Base-by-base conservation (phyloP, 495 filamentous ascomycete species). In the Penicillium cinerascens region DNA sequence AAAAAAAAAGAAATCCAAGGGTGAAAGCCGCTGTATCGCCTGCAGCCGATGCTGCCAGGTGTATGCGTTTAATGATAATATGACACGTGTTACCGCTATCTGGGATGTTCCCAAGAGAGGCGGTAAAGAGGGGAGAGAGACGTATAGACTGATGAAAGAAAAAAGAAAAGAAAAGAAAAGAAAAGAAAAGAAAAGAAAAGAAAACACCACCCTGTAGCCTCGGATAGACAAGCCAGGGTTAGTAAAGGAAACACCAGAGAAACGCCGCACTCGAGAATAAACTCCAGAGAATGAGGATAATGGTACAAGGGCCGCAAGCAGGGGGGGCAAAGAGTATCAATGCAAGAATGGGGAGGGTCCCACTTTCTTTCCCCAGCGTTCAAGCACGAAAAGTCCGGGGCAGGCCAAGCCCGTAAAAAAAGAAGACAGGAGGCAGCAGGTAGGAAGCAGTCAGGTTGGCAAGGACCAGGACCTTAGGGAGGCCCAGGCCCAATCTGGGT, bases 11-110 rank as follows among this genome's bases (percentile, higher is more conserved):
- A 20, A 44, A 38, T 55, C 18, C 35, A 42, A 47, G 17, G 49
- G 36, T 39, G 17, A 48, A 53, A 35, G 27, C 29, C 44, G 48
- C 6, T 26, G 38, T 35, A 36, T 37, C 35, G 35, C 48, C 54
- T 57, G 54, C 49, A 57, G 48, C 29, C 29, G n/a, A 42, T 22
- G 37, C 59, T 54, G 59, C 59, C 22, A 50, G 54, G 54, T 22
- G 20, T 23, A 39, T 27, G 39, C 25, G 44, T 36, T n/a, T 33
- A 35, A 57, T 33, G 51, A 33, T 52, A 55, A 47, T 60, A 42
- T 55, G 57, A 60, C 57, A 60, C 57, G 57, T 60, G 57, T 33
- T 60, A 53, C 41, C 35, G 16, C 57, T 60, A 40, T 35, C 57
- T n/a, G 29, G 29, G 29, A 13, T 1, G 29, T 10, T 13, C 29